Evolutionary conservation across 2,329 filamentous ascomycete genomes (phyloP).

Genomic region (Geoglossum cookeanum): DNA sequence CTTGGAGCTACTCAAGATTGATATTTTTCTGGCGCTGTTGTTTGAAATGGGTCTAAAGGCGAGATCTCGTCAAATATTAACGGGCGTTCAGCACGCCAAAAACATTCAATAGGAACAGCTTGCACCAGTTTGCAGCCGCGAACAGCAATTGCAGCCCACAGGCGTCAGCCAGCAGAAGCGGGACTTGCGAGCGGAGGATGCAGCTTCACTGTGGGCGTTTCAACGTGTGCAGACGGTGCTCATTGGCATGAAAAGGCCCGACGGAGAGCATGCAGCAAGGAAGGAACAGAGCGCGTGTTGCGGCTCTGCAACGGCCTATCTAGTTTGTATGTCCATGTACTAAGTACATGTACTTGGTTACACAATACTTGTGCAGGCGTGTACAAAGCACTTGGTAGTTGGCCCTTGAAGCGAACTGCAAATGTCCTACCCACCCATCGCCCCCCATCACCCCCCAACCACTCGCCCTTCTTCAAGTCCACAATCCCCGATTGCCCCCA

Average conservation of each 20-base stretch:
- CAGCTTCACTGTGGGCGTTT: neutral
- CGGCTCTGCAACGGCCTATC: neutral
- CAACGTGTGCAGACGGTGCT: neutral
- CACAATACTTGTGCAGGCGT: too few relatives aligned
- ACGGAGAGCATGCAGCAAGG: neutral
- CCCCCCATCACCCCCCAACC: neutral
- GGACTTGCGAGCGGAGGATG: neutral
- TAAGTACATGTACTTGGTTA: too few relatives aligned
- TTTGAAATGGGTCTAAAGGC: neutral
- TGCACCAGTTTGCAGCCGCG: neutral
- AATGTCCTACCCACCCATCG: slow-evolving; percentile 9
- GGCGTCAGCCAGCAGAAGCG: neutral
- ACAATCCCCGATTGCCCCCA: slow-evolving; percentile 28
- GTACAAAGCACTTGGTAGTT: too few relatives aligned
- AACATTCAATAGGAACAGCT: neutral
- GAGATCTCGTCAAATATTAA: neutral
- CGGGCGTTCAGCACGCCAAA: neutral
- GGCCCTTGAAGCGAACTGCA: neutral
- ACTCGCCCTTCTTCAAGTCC: slow-evolving; percentile 3
- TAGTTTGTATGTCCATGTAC: neutral
- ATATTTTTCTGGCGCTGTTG: neutral
- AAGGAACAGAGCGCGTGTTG: neutral
- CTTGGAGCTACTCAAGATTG: neutral
- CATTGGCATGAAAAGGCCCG: neutral
- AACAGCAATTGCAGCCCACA: neutral